Percentiles rank a stretch among this genome's conserved stretches.
Conservation (phyloP, 108 stramenopile genomes). For the Discostella stelligeroides region DNA sequence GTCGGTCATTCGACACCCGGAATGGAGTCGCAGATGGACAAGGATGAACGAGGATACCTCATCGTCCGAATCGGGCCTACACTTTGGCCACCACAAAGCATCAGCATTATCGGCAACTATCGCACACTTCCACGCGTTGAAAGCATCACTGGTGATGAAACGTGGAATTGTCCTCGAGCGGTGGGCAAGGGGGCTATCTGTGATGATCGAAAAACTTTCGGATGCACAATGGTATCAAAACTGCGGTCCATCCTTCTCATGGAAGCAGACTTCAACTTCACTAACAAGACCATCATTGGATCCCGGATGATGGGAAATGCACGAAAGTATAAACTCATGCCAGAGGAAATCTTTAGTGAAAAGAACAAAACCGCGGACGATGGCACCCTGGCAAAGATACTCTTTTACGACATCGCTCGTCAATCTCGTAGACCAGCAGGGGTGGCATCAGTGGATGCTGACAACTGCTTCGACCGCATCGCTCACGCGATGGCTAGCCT, state of each 20-base stretch:
- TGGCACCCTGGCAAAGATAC: neutral
- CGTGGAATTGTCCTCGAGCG: neutral
- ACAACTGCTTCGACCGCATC: conserved; percentile 8
- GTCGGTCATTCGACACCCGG: neutral
- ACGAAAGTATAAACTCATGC: no score
- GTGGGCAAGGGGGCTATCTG: neutral
- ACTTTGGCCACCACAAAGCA: conserved; percentile 1
- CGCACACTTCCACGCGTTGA: conserved; percentile 6
- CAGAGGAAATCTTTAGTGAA: conserved; percentile 5
- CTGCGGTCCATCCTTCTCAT: conserved; percentile 9
- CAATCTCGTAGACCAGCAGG: conserved; percentile 2
- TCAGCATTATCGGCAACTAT: neutral
- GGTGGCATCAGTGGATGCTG: conserved; percentile 3
- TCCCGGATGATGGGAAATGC: conserved; percentile 2
- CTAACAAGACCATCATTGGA: no score
- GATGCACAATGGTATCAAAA: neutral
- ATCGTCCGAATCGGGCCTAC: no score
- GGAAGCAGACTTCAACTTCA: no score
- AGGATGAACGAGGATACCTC: neutral
- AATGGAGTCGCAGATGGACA: neutral
- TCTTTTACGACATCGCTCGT: conserved; percentile 14
- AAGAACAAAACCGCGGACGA: conserved; percentile 5
- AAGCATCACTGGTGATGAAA: neutral
- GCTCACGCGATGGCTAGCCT: no score
- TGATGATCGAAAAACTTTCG: neutral